Conservation (phyloP, 495 filamentous ascomycete genomes). For the Monascus purpureus region DNA sequence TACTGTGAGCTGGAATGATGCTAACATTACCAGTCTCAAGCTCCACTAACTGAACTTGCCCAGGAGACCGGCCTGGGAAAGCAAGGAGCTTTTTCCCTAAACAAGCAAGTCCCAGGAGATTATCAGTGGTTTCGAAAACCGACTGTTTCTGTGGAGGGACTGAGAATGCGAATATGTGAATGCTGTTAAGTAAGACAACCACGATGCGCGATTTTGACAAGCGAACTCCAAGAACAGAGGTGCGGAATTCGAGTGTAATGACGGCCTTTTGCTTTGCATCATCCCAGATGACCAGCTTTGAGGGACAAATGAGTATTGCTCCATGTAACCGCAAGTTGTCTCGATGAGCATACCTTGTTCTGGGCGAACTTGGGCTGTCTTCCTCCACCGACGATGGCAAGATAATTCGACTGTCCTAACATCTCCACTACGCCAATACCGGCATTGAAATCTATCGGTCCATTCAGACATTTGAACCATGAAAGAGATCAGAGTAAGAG, state of each 20-base stretch:
- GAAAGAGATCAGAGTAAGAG: neutral
- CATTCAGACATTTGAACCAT: neutral
- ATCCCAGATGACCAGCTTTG: conserved; percentile 80
- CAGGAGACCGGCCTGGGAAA: conserved; percentile 72
- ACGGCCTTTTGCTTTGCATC: conserved; percentile 63
- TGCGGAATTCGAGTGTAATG: conserved; percentile 59
- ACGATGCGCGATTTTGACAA: conserved; percentile 67
- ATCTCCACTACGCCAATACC: conserved; percentile 76
- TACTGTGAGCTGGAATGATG: conserved; percentile 85
- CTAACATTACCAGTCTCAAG: conserved; percentile 70
- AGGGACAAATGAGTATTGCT: conserved; percentile 1
- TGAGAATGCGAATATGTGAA: conserved; percentile 74
- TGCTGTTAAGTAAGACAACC: conserved; percentile 66
- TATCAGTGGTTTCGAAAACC: conserved; percentile 77
- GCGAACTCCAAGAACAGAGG: conserved; percentile 63
- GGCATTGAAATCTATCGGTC: conserved; percentile 58
- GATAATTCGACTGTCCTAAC: conserved; percentile 76
- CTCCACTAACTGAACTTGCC: conserved; percentile 88
- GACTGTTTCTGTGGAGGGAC: conserved; percentile 58
- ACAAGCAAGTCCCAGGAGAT: conserved; percentile 68
- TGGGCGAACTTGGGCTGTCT: conserved; percentile 71
- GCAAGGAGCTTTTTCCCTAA: conserved; percentile 56
- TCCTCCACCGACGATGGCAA: conserved; percentile 84
- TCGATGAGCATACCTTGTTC: conserved; percentile 52
- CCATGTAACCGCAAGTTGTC: conserved; percentile 1